Conservation (phyloP, 495 filamentous ascomycete genomes). For the Pyronema domesticum region DNA sequence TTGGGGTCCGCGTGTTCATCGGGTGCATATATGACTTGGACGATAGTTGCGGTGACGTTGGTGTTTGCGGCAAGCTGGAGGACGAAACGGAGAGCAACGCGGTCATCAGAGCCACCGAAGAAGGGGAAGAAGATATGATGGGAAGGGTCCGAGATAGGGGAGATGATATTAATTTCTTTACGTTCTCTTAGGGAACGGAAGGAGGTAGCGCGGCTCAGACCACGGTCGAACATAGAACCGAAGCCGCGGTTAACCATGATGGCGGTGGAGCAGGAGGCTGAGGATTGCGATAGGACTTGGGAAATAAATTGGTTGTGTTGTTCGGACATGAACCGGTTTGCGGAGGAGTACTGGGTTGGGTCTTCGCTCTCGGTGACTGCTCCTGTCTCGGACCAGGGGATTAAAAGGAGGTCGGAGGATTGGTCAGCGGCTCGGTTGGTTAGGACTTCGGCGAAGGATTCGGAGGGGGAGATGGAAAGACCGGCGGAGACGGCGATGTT, state of each 20-base stretch:
- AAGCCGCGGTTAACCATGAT: slow-evolving; percentile 67
- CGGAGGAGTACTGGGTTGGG: slow-evolving; percentile 9
- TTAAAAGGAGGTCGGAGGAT: slow-evolving; percentile 59
- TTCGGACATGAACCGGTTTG: slow-evolving; percentile 34
- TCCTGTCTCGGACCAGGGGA: slow-evolving; percentile 85
- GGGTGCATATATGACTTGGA: slow-evolving; percentile 33
- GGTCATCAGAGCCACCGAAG: slow-evolving; percentile 72
- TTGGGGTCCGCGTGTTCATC: slow-evolving; percentile 23
- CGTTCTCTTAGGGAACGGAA: slow-evolving; percentile 28
- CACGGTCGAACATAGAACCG: slow-evolving; percentile 28
- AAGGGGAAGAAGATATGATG: slow-evolving; percentile 83
- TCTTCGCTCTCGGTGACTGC: slow-evolving; percentile 43
- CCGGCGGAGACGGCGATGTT: slow-evolving; percentile 69
- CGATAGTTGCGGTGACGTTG: slow-evolving; percentile 55
- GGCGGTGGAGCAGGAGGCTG: slow-evolving; percentile 43
- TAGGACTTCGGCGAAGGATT: slow-evolving; percentile 61
- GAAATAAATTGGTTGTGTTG: slow-evolving; percentile 50
- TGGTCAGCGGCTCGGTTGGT: slow-evolving; percentile 46
- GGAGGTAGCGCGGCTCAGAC: slow-evolving; percentile 23
- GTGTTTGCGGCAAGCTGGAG: slow-evolving; percentile 62
- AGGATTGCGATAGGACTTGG: slow-evolving; percentile 39
- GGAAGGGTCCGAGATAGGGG: slow-evolving; percentile 41
- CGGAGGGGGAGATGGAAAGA: slow-evolving; percentile 56
- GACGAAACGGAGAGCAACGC: slow-evolving; percentile 59
- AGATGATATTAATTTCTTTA: slow-evolving; percentile 27